phyloP scores from a whole-genome alignment of 2,329 filamentous ascomycete species.

The Diaporthe longicolla region DNA sequence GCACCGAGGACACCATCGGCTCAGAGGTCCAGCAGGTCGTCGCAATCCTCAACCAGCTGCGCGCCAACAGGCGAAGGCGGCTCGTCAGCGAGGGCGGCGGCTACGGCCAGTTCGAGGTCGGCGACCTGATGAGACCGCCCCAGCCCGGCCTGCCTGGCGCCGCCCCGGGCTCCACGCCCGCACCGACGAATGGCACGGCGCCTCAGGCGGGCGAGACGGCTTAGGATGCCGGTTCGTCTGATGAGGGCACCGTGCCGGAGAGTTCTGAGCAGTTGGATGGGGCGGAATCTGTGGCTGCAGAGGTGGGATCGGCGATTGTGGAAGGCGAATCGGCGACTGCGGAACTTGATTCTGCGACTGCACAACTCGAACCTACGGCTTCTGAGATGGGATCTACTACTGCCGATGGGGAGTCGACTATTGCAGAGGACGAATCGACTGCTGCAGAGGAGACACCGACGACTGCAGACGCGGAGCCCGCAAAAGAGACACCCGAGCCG shows the following conservation, averaged over 20 bases:
- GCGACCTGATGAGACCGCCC: slow-evolving; percentile 30
- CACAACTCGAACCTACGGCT: no score
- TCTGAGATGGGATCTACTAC: no score
- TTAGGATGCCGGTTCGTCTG: neutral
- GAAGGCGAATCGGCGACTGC: no score
- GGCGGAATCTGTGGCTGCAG: no score
- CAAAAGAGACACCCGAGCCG: neutral
- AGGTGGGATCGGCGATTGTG: no score
- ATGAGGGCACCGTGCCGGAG: neutral
- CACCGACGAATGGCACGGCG: slow-evolving; percentile 16
- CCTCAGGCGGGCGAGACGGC: slow-evolving; percentile 21
- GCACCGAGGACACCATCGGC: slow-evolving; percentile 53
- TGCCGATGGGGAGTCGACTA: no score
- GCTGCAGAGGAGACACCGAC: no score
- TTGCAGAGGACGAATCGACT: no score
- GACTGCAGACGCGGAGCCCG: neutral
- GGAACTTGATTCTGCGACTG: no score
- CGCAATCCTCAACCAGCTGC: slow-evolving; percentile 50
- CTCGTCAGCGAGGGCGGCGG: slow-evolving; percentile 44
- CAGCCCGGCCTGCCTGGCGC: neutral
- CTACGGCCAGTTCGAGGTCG: slow-evolving; percentile 47
- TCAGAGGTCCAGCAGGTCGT: slow-evolving; percentile 55
- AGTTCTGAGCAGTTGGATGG: neutral
- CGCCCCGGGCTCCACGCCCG: neutral
- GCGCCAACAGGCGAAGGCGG: slow-evolving; percentile 46